Percentiles rank a stretch among this genome's conserved stretches.
Evolutionary conservation across 2,329 filamentous ascomycete species (phyloP).

Genomic region (Ustilaginoidea virens): DNA sequence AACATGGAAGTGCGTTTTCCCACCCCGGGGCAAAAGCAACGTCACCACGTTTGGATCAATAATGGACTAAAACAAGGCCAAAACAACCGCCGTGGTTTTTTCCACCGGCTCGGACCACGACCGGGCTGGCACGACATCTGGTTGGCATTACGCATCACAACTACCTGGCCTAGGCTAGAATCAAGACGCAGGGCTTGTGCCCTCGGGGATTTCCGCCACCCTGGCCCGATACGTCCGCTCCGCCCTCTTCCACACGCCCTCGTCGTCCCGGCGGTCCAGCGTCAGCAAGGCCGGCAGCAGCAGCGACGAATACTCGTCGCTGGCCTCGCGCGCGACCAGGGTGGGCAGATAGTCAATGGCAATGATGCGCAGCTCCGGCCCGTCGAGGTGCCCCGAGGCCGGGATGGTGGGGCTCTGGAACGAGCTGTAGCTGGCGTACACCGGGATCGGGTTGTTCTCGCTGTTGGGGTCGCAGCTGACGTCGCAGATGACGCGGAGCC

Average conservation of each 20-base stretch:
- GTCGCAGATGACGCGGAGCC: conserved; percentile 67
- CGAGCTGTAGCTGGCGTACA: conserved; percentile 74
- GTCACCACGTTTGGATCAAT: no score
- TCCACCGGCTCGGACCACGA: no score
- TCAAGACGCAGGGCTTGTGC: no score
- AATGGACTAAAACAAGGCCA: no score
- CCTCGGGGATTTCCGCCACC: no score
- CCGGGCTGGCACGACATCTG: no score
- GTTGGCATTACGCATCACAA: no score
- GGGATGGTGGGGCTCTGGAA: conserved; percentile 79
- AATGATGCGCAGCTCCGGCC: conserved; percentile 59
- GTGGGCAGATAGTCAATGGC: conserved; percentile 76
- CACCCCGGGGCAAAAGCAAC: no score
- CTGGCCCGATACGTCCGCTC: conserved; percentile 4
- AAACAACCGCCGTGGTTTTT: no score
- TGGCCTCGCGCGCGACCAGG: conserved; percentile 72
- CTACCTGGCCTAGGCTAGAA: no score
- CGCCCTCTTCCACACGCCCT: conserved; percentile 4
- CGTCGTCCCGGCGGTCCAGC: conserved; percentile 3
- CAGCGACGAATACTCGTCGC: conserved; percentile 29
- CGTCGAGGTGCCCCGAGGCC: conserved; percentile 42
- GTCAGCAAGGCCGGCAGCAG: conserved; percentile 3
- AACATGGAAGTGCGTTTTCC: no score
- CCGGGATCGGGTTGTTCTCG: conserved; percentile 55
- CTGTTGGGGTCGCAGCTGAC: conserved; percentile 64